A percentile compares a stretch with the other conserved stretches of the same genome.
Evolutionary conservation across 352 stramenopile species (phyloP).

Genomic region (Phytopythium aichiense): DNA sequence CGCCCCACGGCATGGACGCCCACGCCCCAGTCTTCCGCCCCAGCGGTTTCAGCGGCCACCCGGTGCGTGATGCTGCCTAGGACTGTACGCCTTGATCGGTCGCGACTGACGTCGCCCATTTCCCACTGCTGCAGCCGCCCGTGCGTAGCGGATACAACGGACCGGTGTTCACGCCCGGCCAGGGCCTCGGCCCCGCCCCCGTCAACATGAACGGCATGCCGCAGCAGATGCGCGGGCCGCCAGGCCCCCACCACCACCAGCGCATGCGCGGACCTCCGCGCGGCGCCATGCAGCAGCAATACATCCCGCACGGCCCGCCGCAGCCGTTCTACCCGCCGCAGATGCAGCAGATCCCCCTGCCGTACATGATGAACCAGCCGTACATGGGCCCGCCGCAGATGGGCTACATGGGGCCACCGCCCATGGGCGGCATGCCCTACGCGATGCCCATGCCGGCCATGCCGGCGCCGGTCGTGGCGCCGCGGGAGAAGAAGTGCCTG

Average conservation of each 20-base stretch:
- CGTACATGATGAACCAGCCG: too few species aligned
- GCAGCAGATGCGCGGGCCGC: slow-evolving; percentile 48
- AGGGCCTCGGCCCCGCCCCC: slow-evolving; percentile 8
- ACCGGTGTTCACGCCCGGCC: slow-evolving; percentile 33
- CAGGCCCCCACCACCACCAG: slow-evolving; percentile 22
- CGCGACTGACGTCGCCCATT: neutral
- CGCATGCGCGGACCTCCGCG: slow-evolving; percentile 33
- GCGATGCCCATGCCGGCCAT: slow-evolving; percentile 28
- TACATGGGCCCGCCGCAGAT: slow-evolving; percentile 25
- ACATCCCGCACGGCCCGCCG: neutral
- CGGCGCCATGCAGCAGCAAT: slow-evolving; percentile 28
- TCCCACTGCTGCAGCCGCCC: slow-evolving; percentile 13
- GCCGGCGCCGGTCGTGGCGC: slow-evolving; percentile 25
- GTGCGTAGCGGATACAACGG: slow-evolving; percentile 33
- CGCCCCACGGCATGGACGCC: slow-evolving; percentile 33
- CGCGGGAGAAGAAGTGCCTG: slow-evolving; percentile 41
- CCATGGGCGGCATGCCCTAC: slow-evolving; percentile 36
- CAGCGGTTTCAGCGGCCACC: slow-evolving; percentile 35
- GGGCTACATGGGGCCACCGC: slow-evolving; percentile 40
- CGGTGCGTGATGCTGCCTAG: slow-evolving; percentile 16
- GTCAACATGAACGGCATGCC: slow-evolving; percentile 26
- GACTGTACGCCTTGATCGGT: neutral
- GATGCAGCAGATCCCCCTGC: slow-evolving; percentile 6
- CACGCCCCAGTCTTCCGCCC: slow-evolving; percentile 40
- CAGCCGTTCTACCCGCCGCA: slow-evolving; percentile 1